Evolutionary conservation across 2,329 filamentous ascomycete genomes (phyloP).

Genomic region (Penicillium aurantiogriseum): DNA sequence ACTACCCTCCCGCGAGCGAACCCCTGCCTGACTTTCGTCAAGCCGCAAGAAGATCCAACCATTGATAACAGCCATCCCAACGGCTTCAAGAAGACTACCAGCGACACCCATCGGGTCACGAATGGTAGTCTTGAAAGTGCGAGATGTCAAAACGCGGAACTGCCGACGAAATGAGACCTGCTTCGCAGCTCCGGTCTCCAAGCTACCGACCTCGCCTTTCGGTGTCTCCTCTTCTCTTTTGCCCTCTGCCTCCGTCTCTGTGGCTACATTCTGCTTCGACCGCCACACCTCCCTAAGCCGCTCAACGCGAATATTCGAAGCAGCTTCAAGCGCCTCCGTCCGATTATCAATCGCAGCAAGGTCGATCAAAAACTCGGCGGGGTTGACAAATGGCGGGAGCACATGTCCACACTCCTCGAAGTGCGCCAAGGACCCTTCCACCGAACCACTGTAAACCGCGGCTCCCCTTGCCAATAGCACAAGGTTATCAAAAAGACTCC

Average conservation of each 20-base stretch:
- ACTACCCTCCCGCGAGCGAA: slow-evolving; percentile 70
- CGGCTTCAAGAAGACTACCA: slow-evolving; percentile 66
- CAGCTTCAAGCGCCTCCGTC: slow-evolving; percentile 62
- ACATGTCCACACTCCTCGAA: slow-evolving; percentile 61
- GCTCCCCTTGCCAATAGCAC: slow-evolving; percentile 66
- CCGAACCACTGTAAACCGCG: slow-evolving; percentile 65
- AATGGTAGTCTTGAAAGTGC: slow-evolving; percentile 69
- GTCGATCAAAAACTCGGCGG: slow-evolving; percentile 74
- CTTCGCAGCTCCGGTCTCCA: slow-evolving; percentile 23
- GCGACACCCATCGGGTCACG: slow-evolving; percentile 75
- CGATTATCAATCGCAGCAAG: slow-evolving; percentile 72
- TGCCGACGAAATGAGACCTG: slow-evolving; percentile 63
- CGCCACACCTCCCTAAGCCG: slow-evolving; percentile 62
- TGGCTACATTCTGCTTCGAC: background rate
- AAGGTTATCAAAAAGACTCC: slow-evolving; percentile 71
- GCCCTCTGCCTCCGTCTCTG: background rate
- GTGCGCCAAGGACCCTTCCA: slow-evolving; percentile 60
- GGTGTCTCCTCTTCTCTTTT: slow-evolving; percentile 1
- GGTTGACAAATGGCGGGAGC: slow-evolving; percentile 71
- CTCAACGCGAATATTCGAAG: slow-evolving; percentile 60
- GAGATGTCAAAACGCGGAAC: slow-evolving; percentile 62
- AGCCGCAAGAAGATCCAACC: slow-evolving; percentile 72
- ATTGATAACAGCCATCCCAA: slow-evolving; percentile 67
- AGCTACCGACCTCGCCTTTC: background rate
- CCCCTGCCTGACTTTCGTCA: slow-evolving; percentile 65